Evolutionary conservation across 495 filamentous ascomycete species (phyloP).

Genomic region (Diplogelasinospora grovesii): DNA sequence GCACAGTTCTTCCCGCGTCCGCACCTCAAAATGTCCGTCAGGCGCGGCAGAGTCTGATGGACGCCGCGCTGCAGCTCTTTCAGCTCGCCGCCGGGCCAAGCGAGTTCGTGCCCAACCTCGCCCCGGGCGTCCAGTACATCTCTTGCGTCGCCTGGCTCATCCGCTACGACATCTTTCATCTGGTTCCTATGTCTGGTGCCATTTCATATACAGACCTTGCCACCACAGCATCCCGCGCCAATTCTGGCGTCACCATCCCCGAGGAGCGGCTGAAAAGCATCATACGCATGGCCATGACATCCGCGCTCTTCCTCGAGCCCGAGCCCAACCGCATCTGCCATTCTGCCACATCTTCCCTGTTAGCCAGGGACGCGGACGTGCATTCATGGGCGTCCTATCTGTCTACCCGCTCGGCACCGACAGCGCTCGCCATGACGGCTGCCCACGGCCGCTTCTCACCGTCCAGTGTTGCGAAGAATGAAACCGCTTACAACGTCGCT

Average conservation of each 20-base stretch:
- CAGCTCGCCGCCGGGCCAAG: too few species aligned
- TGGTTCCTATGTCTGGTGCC: background rate
- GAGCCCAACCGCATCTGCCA: background rate
- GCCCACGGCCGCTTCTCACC: background rate
- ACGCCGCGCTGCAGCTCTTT: too few species aligned
- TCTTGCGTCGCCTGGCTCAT: too few species aligned
- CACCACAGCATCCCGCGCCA: too few species aligned
- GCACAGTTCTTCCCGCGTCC: too few species aligned
- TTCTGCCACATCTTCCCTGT: background rate
- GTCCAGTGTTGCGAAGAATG: background rate
- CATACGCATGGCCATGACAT: background rate
- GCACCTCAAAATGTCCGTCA: too few species aligned
- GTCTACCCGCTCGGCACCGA: background rate
- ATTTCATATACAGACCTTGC: background rate
- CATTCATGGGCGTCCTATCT: background rate
- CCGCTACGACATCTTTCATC: background rate
- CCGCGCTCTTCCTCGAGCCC: background rate
- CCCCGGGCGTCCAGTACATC: too few species aligned
- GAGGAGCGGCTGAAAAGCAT: background rate
- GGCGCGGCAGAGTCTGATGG: too few species aligned
- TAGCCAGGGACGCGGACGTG: background rate
- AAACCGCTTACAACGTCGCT: background rate
- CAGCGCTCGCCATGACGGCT: background rate
- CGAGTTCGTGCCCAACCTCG: too few species aligned
- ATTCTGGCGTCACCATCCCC: background rate